Evolutionary conservation across 148 eudicot species (phyloP), one percentile per base, ranked within the genome.

Genomic region (Rhododendron molle): DNA sequence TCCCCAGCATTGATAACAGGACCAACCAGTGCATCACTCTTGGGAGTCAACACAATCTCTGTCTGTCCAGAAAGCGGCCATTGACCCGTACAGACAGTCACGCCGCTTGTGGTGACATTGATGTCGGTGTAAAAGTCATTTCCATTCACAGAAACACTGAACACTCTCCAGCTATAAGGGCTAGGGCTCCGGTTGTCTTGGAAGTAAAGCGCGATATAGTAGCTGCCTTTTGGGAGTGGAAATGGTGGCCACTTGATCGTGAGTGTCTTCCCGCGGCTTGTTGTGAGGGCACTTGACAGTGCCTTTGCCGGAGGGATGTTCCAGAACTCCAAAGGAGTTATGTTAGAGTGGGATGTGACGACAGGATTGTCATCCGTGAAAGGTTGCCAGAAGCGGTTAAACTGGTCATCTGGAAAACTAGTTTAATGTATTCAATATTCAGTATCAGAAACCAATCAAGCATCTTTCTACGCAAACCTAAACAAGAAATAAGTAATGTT

Each of bases 321-420:
- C 98, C 99, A 97, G 65, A 97, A 95, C 15, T 86, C 90, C 13
- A 98, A 88, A 3, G 96, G 65, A 9, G 91, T 90, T 23, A 93
- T 84, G 20, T 90, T 90, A 10, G 91, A 83, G 11, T 92, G 92
- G 36, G 91, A 89, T 54, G 83, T 62, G 7, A 91, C 95, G 0
- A 71, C 62, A 1, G 95, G 94, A 82, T 90, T 90, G 5, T 85
- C 62, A 43, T 92, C 92, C 76, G 74, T 83, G 90, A 89, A 93
- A 6, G 94, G 91, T 80, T 91, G 92, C 99, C 96, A 97, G 81
- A 84, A 88, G 60, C 98, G 93, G 78, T 94, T 86, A 82, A 80
- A 95, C 36, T 84, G 86, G 56, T 97, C 99, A 87, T 97, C 99
- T 92, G 99, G 98, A 88, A 86, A 97, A 79, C 99, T 97, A 91